A percentile compares a stretch with the other conserved stretches of the same genome.
Evolutionary conservation across 768 basidiomycete species (phyloP).

Genomic region (Stropharia rugosoannulata): DNA sequence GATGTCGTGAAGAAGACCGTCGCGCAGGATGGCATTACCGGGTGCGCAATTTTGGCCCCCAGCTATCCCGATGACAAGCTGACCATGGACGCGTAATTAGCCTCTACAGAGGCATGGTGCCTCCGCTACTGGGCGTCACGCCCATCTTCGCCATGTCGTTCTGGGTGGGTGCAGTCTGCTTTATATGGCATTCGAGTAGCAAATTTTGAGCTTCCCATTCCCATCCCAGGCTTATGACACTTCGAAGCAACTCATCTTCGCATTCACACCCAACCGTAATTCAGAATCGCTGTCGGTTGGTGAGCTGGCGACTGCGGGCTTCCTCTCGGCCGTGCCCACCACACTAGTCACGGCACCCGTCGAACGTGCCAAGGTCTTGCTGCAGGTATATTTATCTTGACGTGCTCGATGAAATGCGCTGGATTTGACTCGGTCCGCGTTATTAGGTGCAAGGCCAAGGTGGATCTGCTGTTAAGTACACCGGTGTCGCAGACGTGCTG

Average conservation of each 20-base stretch:
- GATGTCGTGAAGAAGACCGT: constrained; percentile 92
- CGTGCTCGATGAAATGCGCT: not conserved
- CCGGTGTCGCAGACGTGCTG: constrained; percentile 90
- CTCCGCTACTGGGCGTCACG: constrained; percentile 91
- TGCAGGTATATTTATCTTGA: constrained; percentile 60
- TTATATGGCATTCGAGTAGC: constrained; percentile 4
- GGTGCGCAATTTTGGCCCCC: constrained; percentile 47
- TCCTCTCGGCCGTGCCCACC: constrained; percentile 90
- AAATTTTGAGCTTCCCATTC: not conserved
- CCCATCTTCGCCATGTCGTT: constrained; percentile 98
- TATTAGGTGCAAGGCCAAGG: constrained; percentile 88
- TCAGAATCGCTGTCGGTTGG: constrained; percentile 59
- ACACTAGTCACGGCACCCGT: constrained; percentile 94
- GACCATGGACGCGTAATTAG: constrained; percentile 33
- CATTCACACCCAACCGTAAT: constrained; percentile 75
- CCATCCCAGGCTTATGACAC: constrained; percentile 82
- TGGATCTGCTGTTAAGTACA: constrained; percentile 69
- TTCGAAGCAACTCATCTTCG: constrained; percentile 83
- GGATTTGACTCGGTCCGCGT: constrained; percentile 6
- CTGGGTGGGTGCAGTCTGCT: constrained; percentile 62
- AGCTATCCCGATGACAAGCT: constrained; percentile 4
- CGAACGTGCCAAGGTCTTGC: constrained; percentile 92
- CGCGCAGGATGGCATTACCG: constrained; percentile 86
- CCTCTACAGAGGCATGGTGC: constrained; percentile 90
- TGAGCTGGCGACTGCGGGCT: constrained; percentile 92